Evolutionary conservation across 306 rosid genomes (phyloP).

Genomic region (Trifolium repens): DNA sequence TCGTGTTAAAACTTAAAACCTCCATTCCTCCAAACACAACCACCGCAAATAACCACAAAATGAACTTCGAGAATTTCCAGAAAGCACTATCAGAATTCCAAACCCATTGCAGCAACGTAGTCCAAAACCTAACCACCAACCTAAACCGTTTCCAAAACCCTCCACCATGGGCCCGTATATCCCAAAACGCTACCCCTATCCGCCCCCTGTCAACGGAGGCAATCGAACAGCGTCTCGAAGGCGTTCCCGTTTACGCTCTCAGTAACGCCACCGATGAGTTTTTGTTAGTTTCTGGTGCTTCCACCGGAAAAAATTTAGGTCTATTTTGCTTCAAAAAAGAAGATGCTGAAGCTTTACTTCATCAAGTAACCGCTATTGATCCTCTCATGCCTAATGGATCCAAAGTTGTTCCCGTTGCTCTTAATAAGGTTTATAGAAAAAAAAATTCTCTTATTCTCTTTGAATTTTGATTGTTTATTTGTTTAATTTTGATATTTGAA

Average conservation of each 20-base stretch:
- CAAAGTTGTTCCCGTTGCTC: constrained; percentile 87
- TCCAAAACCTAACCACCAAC: constrained; percentile 27
- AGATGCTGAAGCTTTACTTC: constrained; percentile 80
- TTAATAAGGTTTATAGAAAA: constrained; percentile 63
- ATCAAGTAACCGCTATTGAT: constrained; percentile 65
- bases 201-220: constrained; percentile 61
- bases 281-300: constrained; percentile 76
- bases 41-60: not conserved
- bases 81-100: constrained; percentile 40
- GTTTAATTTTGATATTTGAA: not conserved
- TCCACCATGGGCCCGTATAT: constrained; percentile 63
- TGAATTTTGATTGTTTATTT: not conserved
- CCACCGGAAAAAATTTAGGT: constrained; percentile 67
- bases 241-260: constrained; percentile 92
- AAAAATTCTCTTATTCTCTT: not conserved
- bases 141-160: not conserved
- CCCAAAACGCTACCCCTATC: constrained; percentile 34
- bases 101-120: not conserved
- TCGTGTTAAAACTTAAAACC: too few species aligned
- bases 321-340: constrained; percentile 86
- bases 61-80: constrained; percentile 43
- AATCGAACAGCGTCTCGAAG: constrained; percentile 80
- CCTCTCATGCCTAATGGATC: constrained; percentile 68
- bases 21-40: too few species aligned
- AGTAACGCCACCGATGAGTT: constrained; percentile 83